Conservation (phyloP, 345 rosid genomes). For the Angophora floribunda region DNA sequence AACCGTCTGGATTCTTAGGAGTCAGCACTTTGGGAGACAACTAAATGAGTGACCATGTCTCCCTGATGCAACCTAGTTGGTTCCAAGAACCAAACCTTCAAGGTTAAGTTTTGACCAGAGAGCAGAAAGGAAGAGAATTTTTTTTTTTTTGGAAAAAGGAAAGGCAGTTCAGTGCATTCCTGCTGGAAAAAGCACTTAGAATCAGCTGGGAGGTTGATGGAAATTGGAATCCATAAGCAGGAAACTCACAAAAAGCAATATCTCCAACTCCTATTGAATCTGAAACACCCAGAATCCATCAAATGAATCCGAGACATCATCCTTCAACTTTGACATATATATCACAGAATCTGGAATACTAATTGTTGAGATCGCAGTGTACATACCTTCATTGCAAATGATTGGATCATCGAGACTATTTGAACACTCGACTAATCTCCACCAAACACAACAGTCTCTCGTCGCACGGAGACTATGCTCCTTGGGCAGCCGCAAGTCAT, state of each 20-base stretch:
- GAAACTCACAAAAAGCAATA: not conserved
- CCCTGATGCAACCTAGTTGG: not conserved
- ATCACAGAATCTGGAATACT: not conserved
- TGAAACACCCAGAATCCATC: not conserved
- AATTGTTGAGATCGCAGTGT: not conserved
- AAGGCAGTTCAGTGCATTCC: not conserved
- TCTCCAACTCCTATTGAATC: not conserved
- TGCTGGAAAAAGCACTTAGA: not conserved
- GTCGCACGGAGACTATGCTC: not conserved
- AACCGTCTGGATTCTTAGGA: not conserved
- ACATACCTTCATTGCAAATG: not conserved
- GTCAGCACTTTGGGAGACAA: not conserved
- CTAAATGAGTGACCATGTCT: not conserved
- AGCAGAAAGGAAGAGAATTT: not conserved
- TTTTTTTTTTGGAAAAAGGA: not conserved
- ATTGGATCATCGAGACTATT: accelerated
- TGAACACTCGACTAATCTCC: not conserved
- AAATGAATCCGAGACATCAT: not conserved
- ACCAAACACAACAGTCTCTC: not conserved
- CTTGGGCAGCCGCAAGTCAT: not conserved
- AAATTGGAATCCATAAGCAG: not conserved
- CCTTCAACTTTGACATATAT: not conserved
- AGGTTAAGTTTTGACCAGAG: not conserved
- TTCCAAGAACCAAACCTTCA: not conserved
- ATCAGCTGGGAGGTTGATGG: not conserved